Base-by-base conservation (phyloP, 345 rosid species). In the Triadica sebifera region DNA sequence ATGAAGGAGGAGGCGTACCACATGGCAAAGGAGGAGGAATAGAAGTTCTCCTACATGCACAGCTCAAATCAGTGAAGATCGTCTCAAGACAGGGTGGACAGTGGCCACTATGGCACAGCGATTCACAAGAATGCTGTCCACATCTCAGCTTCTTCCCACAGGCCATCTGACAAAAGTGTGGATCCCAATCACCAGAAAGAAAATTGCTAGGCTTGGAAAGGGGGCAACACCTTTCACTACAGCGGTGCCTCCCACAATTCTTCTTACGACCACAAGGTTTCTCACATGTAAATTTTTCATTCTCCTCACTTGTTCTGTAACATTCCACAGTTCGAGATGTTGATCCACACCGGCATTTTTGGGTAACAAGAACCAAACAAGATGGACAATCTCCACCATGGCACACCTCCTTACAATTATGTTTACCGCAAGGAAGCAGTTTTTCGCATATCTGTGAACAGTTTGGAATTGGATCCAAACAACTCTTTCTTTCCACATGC, bases 21-120 rank as follows among this genome's bases (percentile, higher is more conserved):
- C 99, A 93, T 13, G 98, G 96, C 81, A 88, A 76, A 65, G 99
- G 99, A 69, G 99, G 99, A 81, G 99, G 93, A 71, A 95, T 87
- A 39, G 94, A 90, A 64, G 94, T 91, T 84, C 83, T 86, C 72
- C 99, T 92, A 80, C 97, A 95, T 10, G 98, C 98, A 85, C 98
- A 95, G 10, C 88, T 91, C 72, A 95, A 80, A 89, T 95, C 99
- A 16, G 84, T 82, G 73, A 95, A 93, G 57, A 93, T 93, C 22
- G 92, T 91, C 75, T 91, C 93, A 29, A 93, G 93, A 79, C 99
- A 95, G 69, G 98, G 92, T 82, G 94, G 91, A 76, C 97, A 95
- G 67, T 95, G 97, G 43, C 99, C 99, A 83, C 93, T 91, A 75
- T 95, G 98, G 87, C 98, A 95, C 51, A 89, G 77, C 4, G 93